These are phyloP conservation scores for Penicillium subrubescens DNA, from an alignment of 495 filamentous ascomycete genomes.

Conservation along the genomic window DNA sequence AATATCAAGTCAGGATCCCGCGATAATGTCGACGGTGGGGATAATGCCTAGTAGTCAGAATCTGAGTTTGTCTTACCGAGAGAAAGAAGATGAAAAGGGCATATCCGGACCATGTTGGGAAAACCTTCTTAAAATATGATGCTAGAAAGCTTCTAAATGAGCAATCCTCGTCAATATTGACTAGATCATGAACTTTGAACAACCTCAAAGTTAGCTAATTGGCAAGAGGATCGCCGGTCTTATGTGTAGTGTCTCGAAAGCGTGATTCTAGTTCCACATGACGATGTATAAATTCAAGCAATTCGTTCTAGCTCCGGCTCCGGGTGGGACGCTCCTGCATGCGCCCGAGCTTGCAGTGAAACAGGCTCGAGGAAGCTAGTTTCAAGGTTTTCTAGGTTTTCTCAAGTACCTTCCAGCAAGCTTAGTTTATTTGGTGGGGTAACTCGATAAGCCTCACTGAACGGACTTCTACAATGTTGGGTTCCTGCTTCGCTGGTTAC, in stretches of 20 bases:
- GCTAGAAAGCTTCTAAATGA: slow-evolving; percentile 6
- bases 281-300: not conserved
- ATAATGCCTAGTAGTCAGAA: not conserved
- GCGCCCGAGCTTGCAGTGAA: not conserved
- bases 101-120: slow-evolving; percentile 14
- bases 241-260: not conserved
- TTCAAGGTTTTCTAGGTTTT: not conserved
- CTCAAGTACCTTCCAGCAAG: not conserved
- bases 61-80: slow-evolving; percentile 5
- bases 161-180: not conserved
- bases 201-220: not conserved
- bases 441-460: not conserved
- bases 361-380: not conserved
- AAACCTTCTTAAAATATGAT: slow-evolving; percentile 1
- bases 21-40: not conserved
- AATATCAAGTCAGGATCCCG: not conserved
- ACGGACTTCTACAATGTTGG: too few relatives aligned
- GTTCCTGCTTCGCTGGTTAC: too few relatives aligned
- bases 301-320: not conserved
- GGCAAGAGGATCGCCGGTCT: not conserved
- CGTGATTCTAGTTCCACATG: slow-evolving; percentile 12
- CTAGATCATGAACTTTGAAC: not conserved
- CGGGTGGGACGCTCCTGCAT: slow-evolving; percentile 3
- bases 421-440: not conserved
- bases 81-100: not conserved